Conservation (phyloP, 2,329 filamentous ascomycete genomes). For the Cercospora sp. region DNA sequence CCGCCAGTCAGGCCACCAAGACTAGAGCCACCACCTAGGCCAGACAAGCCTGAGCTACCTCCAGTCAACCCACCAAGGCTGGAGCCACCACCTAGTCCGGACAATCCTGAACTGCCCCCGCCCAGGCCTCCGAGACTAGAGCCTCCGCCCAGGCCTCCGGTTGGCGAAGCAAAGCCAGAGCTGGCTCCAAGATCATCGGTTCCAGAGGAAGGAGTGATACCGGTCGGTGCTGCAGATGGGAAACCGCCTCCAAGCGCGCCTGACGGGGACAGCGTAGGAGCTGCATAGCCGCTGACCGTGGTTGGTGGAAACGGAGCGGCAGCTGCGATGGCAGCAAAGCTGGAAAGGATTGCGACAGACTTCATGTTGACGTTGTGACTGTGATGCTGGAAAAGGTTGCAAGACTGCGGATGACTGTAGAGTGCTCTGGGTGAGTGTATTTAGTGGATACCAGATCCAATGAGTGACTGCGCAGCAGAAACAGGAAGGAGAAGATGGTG, state of each 20-base stretch:
- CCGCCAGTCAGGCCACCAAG: not conserved
- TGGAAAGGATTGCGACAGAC: constrained; percentile 26
- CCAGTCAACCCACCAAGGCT: not conserved
- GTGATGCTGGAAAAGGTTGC: not conserved
- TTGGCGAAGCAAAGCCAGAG: constrained; percentile 6
- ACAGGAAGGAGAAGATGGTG: not conserved
- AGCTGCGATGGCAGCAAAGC: constrained; percentile 35
- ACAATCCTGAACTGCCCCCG: not conserved
- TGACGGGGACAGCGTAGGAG: not conserved
- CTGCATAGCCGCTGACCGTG: constrained; percentile 4
- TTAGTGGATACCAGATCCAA: constrained; percentile 18
- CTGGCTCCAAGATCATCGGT: not conserved
- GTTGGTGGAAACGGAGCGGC: constrained; percentile 17
- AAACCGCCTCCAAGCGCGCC: not conserved
- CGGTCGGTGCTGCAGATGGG: constrained; percentile 12
- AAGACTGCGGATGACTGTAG: not conserved
- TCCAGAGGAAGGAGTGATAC: constrained; percentile 3
- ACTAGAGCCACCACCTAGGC: constrained; percentile 10
- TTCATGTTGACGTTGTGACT: constrained; percentile 14
- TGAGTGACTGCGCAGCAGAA: constrained; percentile 10
- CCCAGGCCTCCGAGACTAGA: constrained; percentile 8
- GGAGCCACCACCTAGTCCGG: not conserved
- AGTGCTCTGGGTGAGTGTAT: constrained; percentile 9
- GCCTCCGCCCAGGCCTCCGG: constrained; percentile 10
- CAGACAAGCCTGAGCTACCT: not conserved